Conservation (phyloP, 176 grass and related monocot genomes). For the Avena insularis region DNA sequence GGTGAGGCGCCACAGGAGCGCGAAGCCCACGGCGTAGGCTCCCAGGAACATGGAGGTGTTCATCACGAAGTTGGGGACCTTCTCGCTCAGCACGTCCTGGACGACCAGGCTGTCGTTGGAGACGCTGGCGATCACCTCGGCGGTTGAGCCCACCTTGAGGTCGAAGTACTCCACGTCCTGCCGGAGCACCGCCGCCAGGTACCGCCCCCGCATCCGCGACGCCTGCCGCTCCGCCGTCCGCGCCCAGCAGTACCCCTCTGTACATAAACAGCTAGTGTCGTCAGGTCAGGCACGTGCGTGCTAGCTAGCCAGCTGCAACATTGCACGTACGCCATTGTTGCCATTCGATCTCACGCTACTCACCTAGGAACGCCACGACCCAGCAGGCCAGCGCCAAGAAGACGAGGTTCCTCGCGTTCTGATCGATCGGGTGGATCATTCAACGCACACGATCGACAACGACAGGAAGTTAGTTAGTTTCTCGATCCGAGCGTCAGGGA, state of each 20-base stretch:
- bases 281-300: no score
- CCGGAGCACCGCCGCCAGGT: slow-evolving; percentile 84
- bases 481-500: background rate
- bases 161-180: slow-evolving; percentile 99
- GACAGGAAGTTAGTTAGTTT: background rate
- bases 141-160: slow-evolving; percentile 72
- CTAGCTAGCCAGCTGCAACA: background rate
- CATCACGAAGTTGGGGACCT: slow-evolving; percentile 98
- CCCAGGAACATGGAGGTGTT: slow-evolving; percentile 74
- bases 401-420: slow-evolving; percentile 75
- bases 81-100: slow-evolving; percentile 91
- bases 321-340: slow-evolving; percentile 1
- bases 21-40: slow-evolving; percentile 77
- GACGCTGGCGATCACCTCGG: slow-evolving; percentile 93
- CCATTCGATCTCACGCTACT: background rate
- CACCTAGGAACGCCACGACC: slow-evolving; percentile 89
- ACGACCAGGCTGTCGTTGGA: slow-evolving; percentile 93
- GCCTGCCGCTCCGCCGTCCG: slow-evolving; percentile 92
- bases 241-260: slow-evolving; percentile 97
- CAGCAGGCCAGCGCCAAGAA: slow-evolving; percentile 69
- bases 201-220: slow-evolving; percentile 83
- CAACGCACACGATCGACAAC: background rate
- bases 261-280: background rate
- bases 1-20: slow-evolving; percentile 71
- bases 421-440: background rate